phyloP scores from a whole-genome alignment of 2,329 filamentous ascomycete genomes.

The Leptosphaerulina australis region DNA sequence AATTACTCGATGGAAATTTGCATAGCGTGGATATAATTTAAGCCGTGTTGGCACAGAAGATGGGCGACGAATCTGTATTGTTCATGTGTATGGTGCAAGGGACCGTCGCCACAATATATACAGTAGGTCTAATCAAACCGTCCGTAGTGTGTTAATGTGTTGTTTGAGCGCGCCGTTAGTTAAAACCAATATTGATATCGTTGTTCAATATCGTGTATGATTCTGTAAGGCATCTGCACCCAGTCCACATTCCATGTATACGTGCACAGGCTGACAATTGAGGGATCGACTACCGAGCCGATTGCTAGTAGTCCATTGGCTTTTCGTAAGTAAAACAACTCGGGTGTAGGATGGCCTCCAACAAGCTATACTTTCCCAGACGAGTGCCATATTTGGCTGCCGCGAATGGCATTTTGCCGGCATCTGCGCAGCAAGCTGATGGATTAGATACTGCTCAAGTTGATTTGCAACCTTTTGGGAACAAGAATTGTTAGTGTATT shows the following conservation, averaged over 20 bases:
- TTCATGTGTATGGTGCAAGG: conserved; percentile 33
- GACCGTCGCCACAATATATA: conserved; percentile 34
- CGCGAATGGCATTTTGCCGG: conserved; percentile 20
- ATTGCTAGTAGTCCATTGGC: conserved; percentile 1
- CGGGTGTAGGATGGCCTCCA: conserved; percentile 3
- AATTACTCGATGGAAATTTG: conserved; percentile 43
- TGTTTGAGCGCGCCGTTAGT: conserved; percentile 21
- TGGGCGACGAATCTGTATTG: conserved; percentile 39
- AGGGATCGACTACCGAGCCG: not conserved
- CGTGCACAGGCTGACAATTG: conserved; percentile 19
- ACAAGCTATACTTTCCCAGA: conserved; percentile 6
- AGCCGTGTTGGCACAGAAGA: conserved; percentile 22
- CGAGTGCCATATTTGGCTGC: conserved; percentile 6
- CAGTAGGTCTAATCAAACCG: conserved; percentile 33
- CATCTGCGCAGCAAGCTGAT: conserved; percentile 26
- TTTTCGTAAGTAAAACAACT: conserved; percentile 5
- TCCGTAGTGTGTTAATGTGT: conserved; percentile 43
- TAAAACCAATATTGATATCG: conserved; percentile 30
- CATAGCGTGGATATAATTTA: conserved; percentile 40
- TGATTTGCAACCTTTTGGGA: conserved; percentile 34
- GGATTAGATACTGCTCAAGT: conserved; percentile 17
- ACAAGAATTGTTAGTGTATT: conserved; percentile 17
- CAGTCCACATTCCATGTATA: conserved; percentile 4
- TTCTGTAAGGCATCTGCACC: not conserved
- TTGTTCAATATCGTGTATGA: not conserved